Evolutionary conservation across 306 rosid species (phyloP).

Genomic region (Trifolium repens): DNA sequence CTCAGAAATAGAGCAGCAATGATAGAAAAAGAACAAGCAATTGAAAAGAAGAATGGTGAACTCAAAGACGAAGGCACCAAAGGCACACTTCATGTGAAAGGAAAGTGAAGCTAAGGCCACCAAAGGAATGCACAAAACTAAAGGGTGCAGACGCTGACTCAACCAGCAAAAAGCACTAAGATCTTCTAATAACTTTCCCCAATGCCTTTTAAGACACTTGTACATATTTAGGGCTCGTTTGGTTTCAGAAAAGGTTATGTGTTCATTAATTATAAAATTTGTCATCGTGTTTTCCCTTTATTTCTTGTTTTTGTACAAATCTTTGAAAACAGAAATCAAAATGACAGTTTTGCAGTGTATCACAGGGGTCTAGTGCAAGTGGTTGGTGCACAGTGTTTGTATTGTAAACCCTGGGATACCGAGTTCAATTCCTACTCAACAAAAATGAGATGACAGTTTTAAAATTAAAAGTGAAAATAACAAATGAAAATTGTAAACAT

Average conservation of each 20-base stretch:
- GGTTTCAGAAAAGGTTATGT: neutral
- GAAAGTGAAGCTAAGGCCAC: constrained; percentile 9
- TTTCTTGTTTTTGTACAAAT: neutral
- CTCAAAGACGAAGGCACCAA: neutral
- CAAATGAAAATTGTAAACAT: neutral
- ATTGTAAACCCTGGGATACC: neutral
- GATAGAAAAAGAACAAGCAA: neutral
- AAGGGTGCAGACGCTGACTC: constrained; percentile 3
- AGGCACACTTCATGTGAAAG: constrained; percentile 13
- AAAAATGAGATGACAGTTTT: neutral
- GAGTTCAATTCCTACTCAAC: neutral
- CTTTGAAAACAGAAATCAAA: neutral
- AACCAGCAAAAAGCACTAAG: neutral
- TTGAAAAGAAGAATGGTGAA: neutral
- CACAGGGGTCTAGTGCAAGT: neutral
- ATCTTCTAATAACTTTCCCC: neutral
- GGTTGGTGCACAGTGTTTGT: neutral
- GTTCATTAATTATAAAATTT: neutral
- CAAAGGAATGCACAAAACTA: constrained; percentile 12
- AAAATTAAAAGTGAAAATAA: neutral
- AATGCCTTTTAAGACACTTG: neutral
- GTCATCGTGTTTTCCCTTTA: neutral
- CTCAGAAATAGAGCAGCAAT: neutral
- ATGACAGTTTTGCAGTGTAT: neutral
- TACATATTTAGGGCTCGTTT: neutral